Base-by-base conservation (phyloP, 306 rosid genomes). In the Ziziphus jujuba region DNA sequence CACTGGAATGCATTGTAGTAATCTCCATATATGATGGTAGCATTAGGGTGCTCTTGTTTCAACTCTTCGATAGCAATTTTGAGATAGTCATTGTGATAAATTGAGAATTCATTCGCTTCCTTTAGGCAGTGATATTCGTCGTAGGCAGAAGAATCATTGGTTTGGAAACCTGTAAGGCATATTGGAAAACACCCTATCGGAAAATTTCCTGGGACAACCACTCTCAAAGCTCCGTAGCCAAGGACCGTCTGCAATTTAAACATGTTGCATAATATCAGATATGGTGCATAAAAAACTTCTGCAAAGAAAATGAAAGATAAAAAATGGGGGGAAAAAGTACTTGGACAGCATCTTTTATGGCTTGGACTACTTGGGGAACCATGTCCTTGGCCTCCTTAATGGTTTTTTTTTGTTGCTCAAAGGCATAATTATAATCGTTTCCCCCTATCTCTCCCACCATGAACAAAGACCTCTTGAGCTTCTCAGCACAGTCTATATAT, bases 371-470 rank as follows among this genome's bases (percentile, higher is more conserved):
- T 16, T 66, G 9, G 7, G 78, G 72, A 9, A 73, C 78, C 47
- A 73, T 48, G 19, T 49, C 19, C 28, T 17, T 65, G 3, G 35
- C 35, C 14, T 66, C 35, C 23, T 58, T 38, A 22, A 65, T 15
- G 56, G 66, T 50, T 16, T 20, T 47, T 10, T 73, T 73, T 4
- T 55, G 72, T 73, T 19, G 34, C 0, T 65, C 7, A n/a, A 73
- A 11, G 0, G 72, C 72, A 8, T 33, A 65, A 6, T 65, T 35
- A 23, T 49, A 73, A n/a, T 73, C 78, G 51, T 73, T 66, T 2
- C 38, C 72, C 0, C 72, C 72, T 0, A 73, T 57, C 64, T 73
- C 72, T 22, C 72, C 77, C 44, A 73, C 77, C 22, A 73, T 12
- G 67, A 73, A 73, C 57, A 73, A 23, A 22, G 67, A 59, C 28